Base-by-base conservation (phyloP, 345 rosid species). In the Linum usitatissimum region DNA sequence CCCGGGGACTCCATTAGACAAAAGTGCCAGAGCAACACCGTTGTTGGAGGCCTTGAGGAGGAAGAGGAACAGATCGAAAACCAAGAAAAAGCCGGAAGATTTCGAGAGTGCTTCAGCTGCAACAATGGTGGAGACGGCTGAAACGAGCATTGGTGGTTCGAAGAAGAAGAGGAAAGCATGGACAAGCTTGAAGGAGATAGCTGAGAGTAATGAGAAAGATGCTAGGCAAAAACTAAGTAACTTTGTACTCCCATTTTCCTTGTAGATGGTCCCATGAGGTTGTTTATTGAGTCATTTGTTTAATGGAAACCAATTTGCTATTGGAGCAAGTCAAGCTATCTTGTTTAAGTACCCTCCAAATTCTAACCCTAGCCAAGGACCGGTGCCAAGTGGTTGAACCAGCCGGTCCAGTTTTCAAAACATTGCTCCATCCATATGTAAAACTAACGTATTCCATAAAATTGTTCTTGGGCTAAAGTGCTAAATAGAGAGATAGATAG, bases 151-250 rank as follows among this genome's bases (percentile, higher is more conserved):
- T 18, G 18, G 57, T 45, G 67, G 66, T 19, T 82, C 81, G 15
- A 73, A 71, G 62, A 84, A 77, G 51, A 82, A 62, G 75, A 77
- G 75, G 76, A 85, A 80, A 62, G 65, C 78, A 13, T 76, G 87
- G 87, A 77, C 70, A 20, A 80, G 78, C 71, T 66, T 80, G 8
- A 79, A 72, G 77, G 84, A 80, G 70, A 81, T 82, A 19, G 78
- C 72, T 51, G 81, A 71, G 64, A 73, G 70, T 39, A 70, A 38
- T 51, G 73, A 71, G 61, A 69, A 62, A 5, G 67, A 51, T 28
- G 59, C 62, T 18, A 59, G 58, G 53, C 42, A 57, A 58, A 75
- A 62, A 19, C 40, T 71, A 14, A 3, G 53, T 19, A 66, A 54
- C 49, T 66, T 74, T 62, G 51, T 67, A 63, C 61, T 70, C 64